Evolutionary conservation across 805 yeast genomes (phyloP), one percentile per base, ranked within the genome.

Genomic region (Yamadazyma olivae): DNA sequence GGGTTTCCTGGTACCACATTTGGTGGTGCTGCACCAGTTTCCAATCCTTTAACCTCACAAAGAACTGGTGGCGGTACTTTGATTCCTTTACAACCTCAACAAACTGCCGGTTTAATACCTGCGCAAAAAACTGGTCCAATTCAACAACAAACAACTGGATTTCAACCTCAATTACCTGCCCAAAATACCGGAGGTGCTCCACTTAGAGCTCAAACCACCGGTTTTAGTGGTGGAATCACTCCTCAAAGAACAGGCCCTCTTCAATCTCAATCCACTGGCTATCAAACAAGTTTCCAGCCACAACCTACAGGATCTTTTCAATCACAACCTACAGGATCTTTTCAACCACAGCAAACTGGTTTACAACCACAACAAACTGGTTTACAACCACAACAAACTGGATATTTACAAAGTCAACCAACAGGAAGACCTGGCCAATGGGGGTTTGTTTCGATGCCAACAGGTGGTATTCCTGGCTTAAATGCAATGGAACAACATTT

Each of bases 351-450:
- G 39, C 38, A 38, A n/a, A 59, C 69, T 3, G 51, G 50, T 32
- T 88, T 44, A 14, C 56, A 45, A 29, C 52, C 50, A 14, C 67
- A 60, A 40, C 38, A 37, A n/a, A 59, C 69, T 3, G 51, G 50
- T 32, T 88, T 44, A 17, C 56, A 45, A 29, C 52, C 51, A 14
- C 67, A 60, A 39, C 38, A 38, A n/a, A 59, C 69, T 8, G 67
- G 65, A 0, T 49, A 67, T 27, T 56, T 74, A 22, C 76, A 70
- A 42, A 64, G 78, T 4, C 80, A 76, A 43, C 70, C 67, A 8
- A 76, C 84, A 0, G 90, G 90, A 5, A 70, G 62, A 44, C 90
- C 89, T 0, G 90, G 90, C 16, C 79, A 83, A 56, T 81, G 90
- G 90, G 88, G 90, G 3, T 79, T 83, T 64, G 80, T 79, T 29